Base-by-base conservation (phyloP, 331 rosid genomes). In the Spiraea crenata region DNA sequence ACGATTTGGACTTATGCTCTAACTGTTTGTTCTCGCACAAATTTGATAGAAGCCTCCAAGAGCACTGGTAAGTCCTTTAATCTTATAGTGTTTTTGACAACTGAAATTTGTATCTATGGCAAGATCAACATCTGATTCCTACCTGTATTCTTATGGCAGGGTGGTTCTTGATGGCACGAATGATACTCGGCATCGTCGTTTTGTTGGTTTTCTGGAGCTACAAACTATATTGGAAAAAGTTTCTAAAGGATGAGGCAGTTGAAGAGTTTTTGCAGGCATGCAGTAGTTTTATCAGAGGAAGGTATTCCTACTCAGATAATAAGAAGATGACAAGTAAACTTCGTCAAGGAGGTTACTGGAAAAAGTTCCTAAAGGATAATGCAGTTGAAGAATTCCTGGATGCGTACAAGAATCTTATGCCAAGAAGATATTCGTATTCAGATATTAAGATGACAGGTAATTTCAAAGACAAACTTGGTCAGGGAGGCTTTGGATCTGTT, bases 391-490 rank as follows among this genome's bases (percentile, higher is more conserved):
- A n/a, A n/a, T n/a, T n/a, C n/a, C n/a, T n/a, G n/a, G n/a, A n/a
- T n/a, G n/a, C n/a, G n/a, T n/a, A n/a, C n/a, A n/a, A n/a, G n/a
- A n/a, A n/a, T n/a, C n/a, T n/a, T n/a, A n/a, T n/a, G n/a, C n/a
- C n/a, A n/a, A n/a, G n/a, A n/a, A n/a, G n/a, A n/a, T n/a, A n/a
- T n/a, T 69, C 73, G 4, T 69, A 69, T 69, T 55, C 25, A 11
- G 40, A 40, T 40, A 54, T 54, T 54, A 54, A 54, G 73, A 41
- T 69, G 20, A 69, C 73, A 6, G 20, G 4, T 3, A 9, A 0
- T 41, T 54, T 69, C 41, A 69, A 69, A 41, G 31, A 54, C 13
- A 13, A 69, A 69, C 63, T 69, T n/a, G n/a, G n/a, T n/a, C n/a
- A n/a, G n/a, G n/a, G n/a, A n/a, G n/a, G n/a, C n/a, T n/a, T n/a